A percentile compares a stretch with the other conserved stretches of the same genome.
Evolutionary conservation across 73 alveolate genomes (phyloP).

Genomic region (Symbiodinium pilosum): DNA sequence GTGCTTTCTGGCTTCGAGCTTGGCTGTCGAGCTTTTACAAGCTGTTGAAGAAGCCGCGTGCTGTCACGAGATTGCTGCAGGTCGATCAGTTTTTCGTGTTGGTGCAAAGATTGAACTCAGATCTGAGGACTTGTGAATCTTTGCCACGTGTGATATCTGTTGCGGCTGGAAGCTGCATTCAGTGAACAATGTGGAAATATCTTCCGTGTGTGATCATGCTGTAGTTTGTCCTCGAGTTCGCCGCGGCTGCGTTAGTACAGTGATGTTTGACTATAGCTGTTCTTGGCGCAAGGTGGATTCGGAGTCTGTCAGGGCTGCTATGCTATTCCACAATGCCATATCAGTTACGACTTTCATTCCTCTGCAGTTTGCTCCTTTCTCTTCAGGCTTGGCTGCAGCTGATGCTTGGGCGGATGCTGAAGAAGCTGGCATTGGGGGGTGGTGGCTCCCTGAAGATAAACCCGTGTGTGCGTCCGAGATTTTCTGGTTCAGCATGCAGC

Average conservation of each 20-base stretch:
- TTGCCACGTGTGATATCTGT: not conserved
- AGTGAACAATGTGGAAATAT: not conserved
- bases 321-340: not conserved
- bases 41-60: not conserved
- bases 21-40: not conserved
- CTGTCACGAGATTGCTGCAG: not conserved
- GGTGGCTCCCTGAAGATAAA: not conserved
- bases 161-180: not conserved
- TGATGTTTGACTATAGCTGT: not conserved
- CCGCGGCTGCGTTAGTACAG: not conserved
- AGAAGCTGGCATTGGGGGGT: not conserved
- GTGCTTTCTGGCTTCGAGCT: not conserved
- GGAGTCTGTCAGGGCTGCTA: not conserved
- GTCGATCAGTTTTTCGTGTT: not conserved
- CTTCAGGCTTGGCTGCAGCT: not conserved
- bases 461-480: not conserved
- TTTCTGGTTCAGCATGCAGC: not conserved
- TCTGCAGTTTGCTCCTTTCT: not conserved
- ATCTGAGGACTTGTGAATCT: not conserved
- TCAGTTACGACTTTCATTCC: not conserved
- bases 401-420: slow-evolving; percentile 1
- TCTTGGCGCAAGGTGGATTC: not conserved
- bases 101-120: not conserved
- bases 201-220: not conserved
- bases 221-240: not conserved